Conservation (phyloP, 2,329 filamentous ascomycete genomes). For the Zasmidium cellare region DNA sequence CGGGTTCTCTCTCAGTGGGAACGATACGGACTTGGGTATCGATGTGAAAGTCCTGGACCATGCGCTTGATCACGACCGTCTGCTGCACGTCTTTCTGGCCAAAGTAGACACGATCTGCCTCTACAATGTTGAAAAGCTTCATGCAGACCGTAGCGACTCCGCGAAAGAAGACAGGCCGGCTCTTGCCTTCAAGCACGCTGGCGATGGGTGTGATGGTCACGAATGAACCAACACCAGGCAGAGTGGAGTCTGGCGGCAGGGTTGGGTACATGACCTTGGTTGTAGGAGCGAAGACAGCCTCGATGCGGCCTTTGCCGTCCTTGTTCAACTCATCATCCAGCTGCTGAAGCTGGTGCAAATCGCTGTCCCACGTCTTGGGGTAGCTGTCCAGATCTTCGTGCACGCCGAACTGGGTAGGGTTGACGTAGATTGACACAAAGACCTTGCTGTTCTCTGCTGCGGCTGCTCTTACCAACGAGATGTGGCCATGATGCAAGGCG, state of each 20-base stretch:
- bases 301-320: conserved; percentile 61
- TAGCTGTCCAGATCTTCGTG: conserved; percentile 87
- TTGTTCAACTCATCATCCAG: conserved; percentile 72
- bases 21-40: conserved; percentile 72
- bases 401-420: conserved; percentile 92
- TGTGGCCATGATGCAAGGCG: conserved; percentile 87
- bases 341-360: conserved; percentile 65
- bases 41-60: conserved; percentile 86
- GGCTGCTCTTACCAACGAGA: conserved; percentile 80
- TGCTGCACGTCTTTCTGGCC: conserved; percentile 98
- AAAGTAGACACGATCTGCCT: conserved; percentile 81
- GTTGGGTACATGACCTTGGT: conserved; percentile 86
- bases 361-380: conserved; percentile 82
- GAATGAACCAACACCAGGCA: conserved; percentile 80
- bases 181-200: conserved; percentile 78
- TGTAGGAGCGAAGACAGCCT: conserved; percentile 82
- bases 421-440: conserved; percentile 91
- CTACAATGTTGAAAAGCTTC: conserved; percentile 84
- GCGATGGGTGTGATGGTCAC: conserved; percentile 86
- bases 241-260: conserved; percentile 69
- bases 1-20: conserved; percentile 71
- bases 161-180: conserved; percentile 90
- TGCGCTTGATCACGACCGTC: conserved; percentile 80
- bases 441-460: conserved; percentile 82
- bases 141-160: conserved; percentile 96